Evolutionary conservation across 352 stramenopile genomes (phyloP).

Genomic region (Phytophthora niederhauseri): DNA sequence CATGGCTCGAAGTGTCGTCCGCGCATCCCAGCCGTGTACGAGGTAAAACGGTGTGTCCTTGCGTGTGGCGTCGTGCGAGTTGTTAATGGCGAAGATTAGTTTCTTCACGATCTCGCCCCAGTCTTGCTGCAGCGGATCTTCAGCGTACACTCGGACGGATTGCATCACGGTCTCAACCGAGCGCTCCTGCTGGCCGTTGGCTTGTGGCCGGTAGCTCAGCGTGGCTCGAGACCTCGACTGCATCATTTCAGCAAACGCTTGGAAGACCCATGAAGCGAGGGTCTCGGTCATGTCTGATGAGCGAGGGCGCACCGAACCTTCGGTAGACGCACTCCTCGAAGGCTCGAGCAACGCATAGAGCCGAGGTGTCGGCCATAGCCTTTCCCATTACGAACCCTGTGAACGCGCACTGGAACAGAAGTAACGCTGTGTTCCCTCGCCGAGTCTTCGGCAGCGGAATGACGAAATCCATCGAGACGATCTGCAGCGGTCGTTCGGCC

Average conservation of each 20-base stretch:
- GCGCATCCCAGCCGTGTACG: background rate
- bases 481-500: too few relatives aligned
- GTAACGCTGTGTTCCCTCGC: too few relatives aligned
- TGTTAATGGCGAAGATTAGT: conserved; percentile 1
- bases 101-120: conserved; percentile 9
- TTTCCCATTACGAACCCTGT: too few relatives aligned
- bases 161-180: conserved; percentile 16
- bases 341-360: too few relatives aligned
- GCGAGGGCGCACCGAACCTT: too few relatives aligned
- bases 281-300: background rate
- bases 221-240: background rate
- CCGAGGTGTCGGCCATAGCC: too few relatives aligned
- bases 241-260: conserved; percentile 19
- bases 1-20: too few relatives aligned
- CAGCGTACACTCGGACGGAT: conserved; percentile 4
- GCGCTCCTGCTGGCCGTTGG: conserved; percentile 17
- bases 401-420: too few relatives aligned
- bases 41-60: background rate
- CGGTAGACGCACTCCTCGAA: too few relatives aligned
- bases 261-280: conserved; percentile 22
- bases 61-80: background rate
- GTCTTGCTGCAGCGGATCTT: conserved; percentile 11
- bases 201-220: conserved; percentile 19
- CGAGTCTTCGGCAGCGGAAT: too few relatives aligned
- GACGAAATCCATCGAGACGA: too few relatives aligned